These are phyloP conservation scores for Zhuliangozyma blackwelliae DNA, from an alignment of 1,139 yeast species.

Conservation along the genomic window DNA sequence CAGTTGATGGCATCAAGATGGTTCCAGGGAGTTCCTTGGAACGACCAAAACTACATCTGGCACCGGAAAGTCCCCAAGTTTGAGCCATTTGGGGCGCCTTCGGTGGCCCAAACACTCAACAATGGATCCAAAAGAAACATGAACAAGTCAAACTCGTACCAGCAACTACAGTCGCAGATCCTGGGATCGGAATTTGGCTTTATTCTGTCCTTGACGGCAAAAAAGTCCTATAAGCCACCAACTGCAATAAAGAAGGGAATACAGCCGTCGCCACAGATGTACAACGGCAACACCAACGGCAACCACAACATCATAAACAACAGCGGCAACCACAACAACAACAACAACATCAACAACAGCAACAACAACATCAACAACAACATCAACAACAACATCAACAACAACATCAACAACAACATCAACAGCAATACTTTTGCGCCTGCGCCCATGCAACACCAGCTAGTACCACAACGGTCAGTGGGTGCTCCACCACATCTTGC, in stretches of 20 bases:
- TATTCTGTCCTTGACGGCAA: conserved; percentile 26
- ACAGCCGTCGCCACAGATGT: neutral
- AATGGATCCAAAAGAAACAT: conserved; percentile 36
- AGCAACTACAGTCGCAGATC: conserved; percentile 40
- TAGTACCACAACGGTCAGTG: no score
- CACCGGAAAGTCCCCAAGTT: conserved; percentile 44
- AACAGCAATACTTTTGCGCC: no score
- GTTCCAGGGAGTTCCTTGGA: conserved; percentile 42
- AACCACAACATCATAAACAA: neutral
- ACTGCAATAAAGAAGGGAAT: conserved; percentile 24
- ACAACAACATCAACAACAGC: no score
- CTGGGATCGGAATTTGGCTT: conserved; percentile 33
- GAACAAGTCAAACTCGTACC: conserved; percentile 38
- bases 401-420: no score
- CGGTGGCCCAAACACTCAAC: conserved; percentile 15
- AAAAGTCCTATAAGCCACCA: conserved; percentile 31
- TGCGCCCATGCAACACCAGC: no score
- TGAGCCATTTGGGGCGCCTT: conserved; percentile 47
- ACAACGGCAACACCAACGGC: conserved; percentile 3
- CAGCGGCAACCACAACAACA: neutral
- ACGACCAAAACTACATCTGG: conserved; percentile 41
- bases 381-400: neutral
- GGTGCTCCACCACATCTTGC: no score
- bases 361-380: neutral
- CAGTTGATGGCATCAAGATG: conserved; percentile 35